Conservation (phyloP, 148 eudicot genomes). For the Heliamphora exappendiculata region DNA sequence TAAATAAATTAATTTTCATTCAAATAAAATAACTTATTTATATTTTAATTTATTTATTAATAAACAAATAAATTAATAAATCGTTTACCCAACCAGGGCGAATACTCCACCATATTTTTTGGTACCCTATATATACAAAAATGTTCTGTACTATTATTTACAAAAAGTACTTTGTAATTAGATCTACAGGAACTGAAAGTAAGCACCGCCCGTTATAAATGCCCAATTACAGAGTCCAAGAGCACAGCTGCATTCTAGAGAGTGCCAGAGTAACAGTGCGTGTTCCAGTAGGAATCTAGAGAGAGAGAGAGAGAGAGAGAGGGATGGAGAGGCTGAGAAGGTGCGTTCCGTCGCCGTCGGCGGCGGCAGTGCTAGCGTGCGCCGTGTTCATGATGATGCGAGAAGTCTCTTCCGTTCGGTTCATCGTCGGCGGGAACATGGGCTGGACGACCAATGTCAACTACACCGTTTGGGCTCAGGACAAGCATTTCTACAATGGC, state of each 20-base stretch:
- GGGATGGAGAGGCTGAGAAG: slow-evolving; percentile 19
- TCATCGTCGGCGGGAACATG: slow-evolving; percentile 43
- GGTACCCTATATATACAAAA: no score
- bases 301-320: slow-evolving; percentile 1
- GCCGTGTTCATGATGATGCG: slow-evolving; percentile 31
- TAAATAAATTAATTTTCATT: no score
- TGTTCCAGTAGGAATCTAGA: neutral
- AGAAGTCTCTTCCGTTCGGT: slow-evolving; percentile 39
- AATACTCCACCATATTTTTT: no score
- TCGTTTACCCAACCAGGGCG: no score
- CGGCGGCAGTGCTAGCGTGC: slow-evolving; percentile 20
- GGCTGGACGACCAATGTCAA: slow-evolving; percentile 62
- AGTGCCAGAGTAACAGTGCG: neutral
- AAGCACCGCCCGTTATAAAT: neutral
- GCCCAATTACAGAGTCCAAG: neutral
- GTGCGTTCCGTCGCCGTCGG: slow-evolving; percentile 9
- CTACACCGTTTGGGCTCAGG: slow-evolving; percentile 63
- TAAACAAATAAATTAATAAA: no score
- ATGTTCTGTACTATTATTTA: no score
- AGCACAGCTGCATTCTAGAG: neutral
- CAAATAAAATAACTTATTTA: no score
- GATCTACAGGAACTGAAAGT: neutral
- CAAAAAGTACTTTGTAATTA: no score
- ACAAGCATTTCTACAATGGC: slow-evolving; percentile 36
- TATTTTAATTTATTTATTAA: no score